These are phyloP conservation scores for Podaxis pistillaris DNA, from an alignment of 768 basidiomycete genomes.

Conservation along the genomic window DNA sequence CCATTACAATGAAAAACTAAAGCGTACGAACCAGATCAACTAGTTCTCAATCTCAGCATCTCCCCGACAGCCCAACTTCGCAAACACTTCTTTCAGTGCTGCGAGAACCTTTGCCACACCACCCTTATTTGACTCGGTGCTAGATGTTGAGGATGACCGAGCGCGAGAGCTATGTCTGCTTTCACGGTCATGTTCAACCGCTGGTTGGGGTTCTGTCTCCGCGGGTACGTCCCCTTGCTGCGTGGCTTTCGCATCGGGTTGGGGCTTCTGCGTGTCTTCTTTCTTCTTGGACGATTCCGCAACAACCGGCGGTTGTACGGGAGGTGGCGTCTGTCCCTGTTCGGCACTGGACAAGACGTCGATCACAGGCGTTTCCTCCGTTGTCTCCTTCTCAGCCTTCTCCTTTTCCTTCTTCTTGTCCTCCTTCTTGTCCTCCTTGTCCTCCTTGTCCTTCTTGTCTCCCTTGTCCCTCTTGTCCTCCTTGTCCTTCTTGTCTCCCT, in stretches of 20 bases:
- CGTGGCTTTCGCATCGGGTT: not conserved
- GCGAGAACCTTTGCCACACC: not conserved
- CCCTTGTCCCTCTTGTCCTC: not conserved
- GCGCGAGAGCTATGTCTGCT: not conserved
- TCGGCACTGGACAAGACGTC: not conserved
- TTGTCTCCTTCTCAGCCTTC: not conserved
- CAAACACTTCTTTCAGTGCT: not conserved
- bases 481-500: not conserved
- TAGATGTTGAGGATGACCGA: not conserved
- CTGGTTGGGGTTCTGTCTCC: not conserved
- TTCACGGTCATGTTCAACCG: not conserved
- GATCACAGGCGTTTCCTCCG: not conserved
- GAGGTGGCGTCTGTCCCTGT: not conserved
- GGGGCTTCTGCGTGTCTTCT: not conserved
- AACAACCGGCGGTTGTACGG: not conserved
- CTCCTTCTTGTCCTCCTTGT: too few relatives aligned
- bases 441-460: not conserved
- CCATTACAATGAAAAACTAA: not conserved
- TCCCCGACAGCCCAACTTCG: not conserved
- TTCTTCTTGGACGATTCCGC: not conserved
- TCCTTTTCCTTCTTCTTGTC: not conserved
- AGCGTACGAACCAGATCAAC: not conserved
- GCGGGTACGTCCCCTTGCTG: not conserved
- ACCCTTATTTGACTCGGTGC: not conserved
- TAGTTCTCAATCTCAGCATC: slow-evolving; percentile 4